Base-by-base conservation (phyloP, 805 yeast species). In the Pichia exigua region DNA sequence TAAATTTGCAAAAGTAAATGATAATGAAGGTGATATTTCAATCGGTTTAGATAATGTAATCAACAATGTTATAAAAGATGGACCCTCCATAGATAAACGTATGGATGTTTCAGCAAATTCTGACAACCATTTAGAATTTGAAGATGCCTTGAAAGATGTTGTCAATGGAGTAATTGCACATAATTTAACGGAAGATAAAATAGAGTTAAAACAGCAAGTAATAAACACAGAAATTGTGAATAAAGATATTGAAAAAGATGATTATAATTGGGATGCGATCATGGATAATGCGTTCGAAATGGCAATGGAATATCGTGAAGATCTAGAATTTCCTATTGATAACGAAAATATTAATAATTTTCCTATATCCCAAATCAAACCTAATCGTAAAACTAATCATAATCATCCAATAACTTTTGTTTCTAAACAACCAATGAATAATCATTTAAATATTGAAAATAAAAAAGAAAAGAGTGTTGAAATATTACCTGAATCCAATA, bases 211-310 rank as follows among this genome's bases (percentile, higher is more conserved):
- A 18, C 20, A n/a, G 26, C 27, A 42, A 15, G 12, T 12, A n/a
- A n/a, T n/a, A 42, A 21, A 35, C 3, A 1, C 20, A 5, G 39
- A 35, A 17, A 17, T 17, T 35, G 17, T n/a, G 11, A 35, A 17
- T 35, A 35, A 35, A 17, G 39, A 35, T 18, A 53, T 64, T 39
- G 76, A 70, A 39, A 46, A 51, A 15, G 52, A 46, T 26, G 60
- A 58, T 32, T 51, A 57, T 13, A 57, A 56, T 35, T 75, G 85
- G 80, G 82, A 79, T 59, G 85, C 79, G 57, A 85, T 85, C 56
- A 76, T 85, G 74, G 88, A 83, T 56, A 83, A 83, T 67, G 94
- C 92, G 1, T 75, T 85, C 69, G 78, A 79, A 45, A 74, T 86
- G 83, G 94, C 91, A 0, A 79, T 81, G 73, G 84, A 79, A 54